These are phyloP conservation scores for Hypoxylon sp. DNA, from an alignment of 2,329 filamentous ascomycete species.

Conservation along the genomic window DNA sequence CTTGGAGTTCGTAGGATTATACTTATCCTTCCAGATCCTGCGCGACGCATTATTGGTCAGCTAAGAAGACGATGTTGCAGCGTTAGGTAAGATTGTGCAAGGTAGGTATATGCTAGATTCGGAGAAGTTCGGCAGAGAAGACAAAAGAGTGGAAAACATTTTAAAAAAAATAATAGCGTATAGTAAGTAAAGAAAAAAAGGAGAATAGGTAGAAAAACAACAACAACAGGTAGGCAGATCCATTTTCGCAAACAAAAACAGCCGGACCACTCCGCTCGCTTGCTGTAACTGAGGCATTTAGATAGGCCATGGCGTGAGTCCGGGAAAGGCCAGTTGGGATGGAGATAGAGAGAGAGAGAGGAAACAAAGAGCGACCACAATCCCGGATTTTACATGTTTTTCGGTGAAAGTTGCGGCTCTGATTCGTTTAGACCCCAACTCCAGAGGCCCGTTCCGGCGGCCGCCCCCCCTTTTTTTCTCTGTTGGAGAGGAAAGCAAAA, in stretches of 20 bases:
- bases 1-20: conserved; percentile 61
- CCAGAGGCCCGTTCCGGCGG: conserved; percentile 32
- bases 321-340: conserved; percentile 7
- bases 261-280: conserved; percentile 25
- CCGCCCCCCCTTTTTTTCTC: no score
- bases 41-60: conserved; percentile 40
- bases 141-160: conserved; percentile 3
- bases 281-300: conserved; percentile 39
- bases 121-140: conserved; percentile 28
- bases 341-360: conserved; percentile 5
- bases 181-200: conserved; percentile 3
- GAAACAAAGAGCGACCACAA: conserved; percentile 22
- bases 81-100: conserved; percentile 14
- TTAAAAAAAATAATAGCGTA: no score
- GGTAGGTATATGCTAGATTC: conserved; percentile 27
- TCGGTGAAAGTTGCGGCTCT: conserved; percentile 41
- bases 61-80: conserved; percentile 27
- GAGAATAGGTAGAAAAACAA: conserved; percentile 9
- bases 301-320: conserved; percentile 27
- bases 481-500: conserved; percentile 20
- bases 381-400: no score
- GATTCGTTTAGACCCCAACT: conserved; percentile 38
- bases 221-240: no score
- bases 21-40: conserved; percentile 99
- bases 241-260: no score